A percentile compares a stretch with the other conserved stretches of the same genome.
phyloP scores from a whole-genome alignment of 306 rosid species.

The Gleditsia sinensis region DNA sequence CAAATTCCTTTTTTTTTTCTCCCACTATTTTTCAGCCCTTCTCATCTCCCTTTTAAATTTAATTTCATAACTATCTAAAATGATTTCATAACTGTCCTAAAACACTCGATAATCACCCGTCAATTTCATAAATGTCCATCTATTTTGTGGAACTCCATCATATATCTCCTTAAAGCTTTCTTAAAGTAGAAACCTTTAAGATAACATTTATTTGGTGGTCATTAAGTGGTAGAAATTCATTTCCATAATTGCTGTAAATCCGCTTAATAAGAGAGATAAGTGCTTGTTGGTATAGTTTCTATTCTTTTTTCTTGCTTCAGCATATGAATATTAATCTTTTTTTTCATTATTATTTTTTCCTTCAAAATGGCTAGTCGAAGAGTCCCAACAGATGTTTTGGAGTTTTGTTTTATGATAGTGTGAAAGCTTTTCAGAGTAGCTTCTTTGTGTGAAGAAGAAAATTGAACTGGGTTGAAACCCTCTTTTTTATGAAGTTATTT shows the following conservation, averaged over 20 bases:
- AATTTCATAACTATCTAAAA: too few relatives aligned
- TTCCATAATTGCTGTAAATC: background rate
- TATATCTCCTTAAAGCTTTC: background rate
- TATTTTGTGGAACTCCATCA: too few relatives aligned
- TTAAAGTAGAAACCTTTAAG: background rate
- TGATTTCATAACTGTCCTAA: too few relatives aligned
- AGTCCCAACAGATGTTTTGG: background rate
- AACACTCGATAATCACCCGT: too few relatives aligned
- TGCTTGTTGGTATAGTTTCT: background rate
- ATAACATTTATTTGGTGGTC: background rate
- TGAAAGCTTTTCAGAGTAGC: background rate
- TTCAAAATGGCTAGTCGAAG: background rate
- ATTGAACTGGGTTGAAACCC: background rate
- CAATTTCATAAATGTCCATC: too few relatives aligned
- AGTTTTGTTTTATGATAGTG: background rate
- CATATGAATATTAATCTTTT: background rate
- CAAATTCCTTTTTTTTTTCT: too few relatives aligned
- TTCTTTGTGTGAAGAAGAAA: background rate
- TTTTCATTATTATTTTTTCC: background rate
- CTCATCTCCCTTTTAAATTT: too few relatives aligned
- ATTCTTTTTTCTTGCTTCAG: background rate
- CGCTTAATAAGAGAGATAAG: background rate
- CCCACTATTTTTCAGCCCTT: too few relatives aligned
- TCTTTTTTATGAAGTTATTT: background rate
- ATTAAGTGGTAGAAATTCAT: background rate